These are phyloP conservation scores for Dendrocalamus sinicus DNA, from an alignment of 176 grass and related monocot genomes.

Conservation along the genomic window DNA sequence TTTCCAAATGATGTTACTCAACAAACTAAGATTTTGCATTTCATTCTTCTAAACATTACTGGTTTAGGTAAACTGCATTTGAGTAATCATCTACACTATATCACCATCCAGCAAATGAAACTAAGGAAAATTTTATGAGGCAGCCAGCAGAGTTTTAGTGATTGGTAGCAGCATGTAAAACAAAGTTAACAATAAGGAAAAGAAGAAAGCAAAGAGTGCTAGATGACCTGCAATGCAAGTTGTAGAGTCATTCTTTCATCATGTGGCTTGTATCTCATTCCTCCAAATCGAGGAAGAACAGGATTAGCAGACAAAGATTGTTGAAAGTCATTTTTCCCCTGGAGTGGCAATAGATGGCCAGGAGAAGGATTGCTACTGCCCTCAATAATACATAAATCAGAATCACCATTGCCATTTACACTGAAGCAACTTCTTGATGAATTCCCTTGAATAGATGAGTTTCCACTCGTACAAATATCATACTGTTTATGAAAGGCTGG, in stretches of 20 bases:
- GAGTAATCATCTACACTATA: slow-evolving; percentile 28
- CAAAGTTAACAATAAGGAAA: neutral
- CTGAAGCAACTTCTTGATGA: slow-evolving; percentile 44
- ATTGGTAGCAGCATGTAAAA: slow-evolving; percentile 23
- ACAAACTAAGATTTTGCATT: slow-evolving; percentile 26
- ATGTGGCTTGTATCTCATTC: slow-evolving; percentile 59
- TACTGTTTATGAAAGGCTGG: slow-evolving; percentile 48
- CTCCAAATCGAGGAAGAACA: slow-evolving; percentile 54
- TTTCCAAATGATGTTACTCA: neutral
- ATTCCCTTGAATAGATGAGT: slow-evolving; percentile 44
- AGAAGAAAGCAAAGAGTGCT: slow-evolving; percentile 24
- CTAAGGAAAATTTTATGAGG: neutral
- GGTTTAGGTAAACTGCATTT: slow-evolving; percentile 1
- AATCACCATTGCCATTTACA: slow-evolving; percentile 56
- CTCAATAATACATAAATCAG: slow-evolving; percentile 70
- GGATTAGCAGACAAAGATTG: slow-evolving; percentile 57
- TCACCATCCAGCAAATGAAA: slow-evolving; percentile 1
- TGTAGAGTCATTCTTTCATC: slow-evolving; percentile 78
- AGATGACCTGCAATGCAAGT: slow-evolving; percentile 82
- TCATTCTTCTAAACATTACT: slow-evolving; percentile 1
- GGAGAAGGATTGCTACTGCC: slow-evolving; percentile 47
- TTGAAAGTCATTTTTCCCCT: slow-evolving; percentile 37
- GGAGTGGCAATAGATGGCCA: slow-evolving; percentile 31
- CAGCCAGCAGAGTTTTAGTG: neutral
- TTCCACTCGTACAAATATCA: slow-evolving; percentile 43